Evolutionary conservation across 768 basidiomycete genomes (phyloP).

Genomic region (Tulasnella sp.): DNA sequence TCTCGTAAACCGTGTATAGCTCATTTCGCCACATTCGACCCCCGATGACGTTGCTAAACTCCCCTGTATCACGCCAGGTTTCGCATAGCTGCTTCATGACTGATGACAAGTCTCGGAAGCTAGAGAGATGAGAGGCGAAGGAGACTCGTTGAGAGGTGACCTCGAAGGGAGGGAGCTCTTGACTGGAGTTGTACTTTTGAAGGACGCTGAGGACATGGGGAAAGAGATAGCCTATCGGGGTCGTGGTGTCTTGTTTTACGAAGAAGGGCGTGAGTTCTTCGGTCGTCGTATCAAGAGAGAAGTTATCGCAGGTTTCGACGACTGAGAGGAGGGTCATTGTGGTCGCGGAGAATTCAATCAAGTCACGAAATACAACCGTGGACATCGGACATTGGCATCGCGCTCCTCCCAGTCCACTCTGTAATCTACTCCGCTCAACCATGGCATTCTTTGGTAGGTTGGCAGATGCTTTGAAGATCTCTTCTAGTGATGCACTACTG

Average conservation of each 20-base stretch:
- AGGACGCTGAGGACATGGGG: constrained; percentile 24
- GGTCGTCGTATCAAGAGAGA: constrained; percentile 32
- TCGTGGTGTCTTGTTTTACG: constrained; percentile 39
- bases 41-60: constrained; percentile 57
- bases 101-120: constrained; percentile 40
- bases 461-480: too few relatives aligned
- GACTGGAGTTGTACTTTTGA: constrained; percentile 28
- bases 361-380: too few relatives aligned
- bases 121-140: constrained; percentile 4
- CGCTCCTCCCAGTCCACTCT: too few relatives aligned
- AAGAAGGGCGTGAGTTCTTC: constrained; percentile 44
- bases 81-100: constrained; percentile 59
- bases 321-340: constrained; percentile 2
- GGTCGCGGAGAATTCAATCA: neutral
- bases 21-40: constrained; percentile 79
- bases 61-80: constrained; percentile 58
- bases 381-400: too few relatives aligned
- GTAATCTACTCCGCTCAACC: too few relatives aligned
- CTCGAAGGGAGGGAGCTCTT: constrained; percentile 23
- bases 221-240: constrained; percentile 39
- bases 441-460: too few relatives aligned
- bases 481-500: too few relatives aligned
- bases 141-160: constrained; percentile 21
- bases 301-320: constrained; percentile 64
- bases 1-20: constrained; percentile 63